Percentiles rank a stretch among this genome's conserved stretches.
phyloP scores from a whole-genome alignment of 1,284 basidiomycete genomes.

The Lentinula novae-zelandiae region DNA sequence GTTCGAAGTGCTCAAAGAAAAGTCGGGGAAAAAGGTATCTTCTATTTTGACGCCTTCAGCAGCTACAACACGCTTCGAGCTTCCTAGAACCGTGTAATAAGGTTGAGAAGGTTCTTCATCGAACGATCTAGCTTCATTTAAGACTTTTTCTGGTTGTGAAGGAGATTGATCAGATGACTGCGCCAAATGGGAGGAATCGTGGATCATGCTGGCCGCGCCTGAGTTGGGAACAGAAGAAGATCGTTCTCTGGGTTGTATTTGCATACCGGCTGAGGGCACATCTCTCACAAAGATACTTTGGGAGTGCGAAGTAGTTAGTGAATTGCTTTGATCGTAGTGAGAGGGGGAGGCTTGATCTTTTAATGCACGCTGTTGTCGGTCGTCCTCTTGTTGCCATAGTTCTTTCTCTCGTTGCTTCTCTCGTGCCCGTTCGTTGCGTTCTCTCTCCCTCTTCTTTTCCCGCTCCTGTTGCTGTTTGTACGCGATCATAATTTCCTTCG shows the following conservation, averaged over 20 bases:
- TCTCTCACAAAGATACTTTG: neutral
- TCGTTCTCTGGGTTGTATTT: neutral
- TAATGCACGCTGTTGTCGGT: neutral
- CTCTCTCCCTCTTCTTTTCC: constrained; percentile 1
- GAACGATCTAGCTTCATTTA: constrained; percentile 10
- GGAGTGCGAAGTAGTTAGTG: neutral
- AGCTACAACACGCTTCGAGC: constrained; percentile 38
- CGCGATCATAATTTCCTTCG: constrained; percentile 10
- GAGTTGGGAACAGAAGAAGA: neutral
- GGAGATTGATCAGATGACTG: neutral
- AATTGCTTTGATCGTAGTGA: neutral
- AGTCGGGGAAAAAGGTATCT: constrained; percentile 17
- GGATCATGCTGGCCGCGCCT: neutral
- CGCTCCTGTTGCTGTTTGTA: constrained; percentile 11
- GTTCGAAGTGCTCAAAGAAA: constrained; percentile 8
- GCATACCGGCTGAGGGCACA: too few relatives aligned
- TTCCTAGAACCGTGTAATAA: constrained; percentile 54
- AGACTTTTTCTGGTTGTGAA: constrained; percentile 7
- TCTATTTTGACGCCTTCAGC: constrained; percentile 42
- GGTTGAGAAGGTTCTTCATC: constrained; percentile 27
- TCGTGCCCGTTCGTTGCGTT: constrained; percentile 4
- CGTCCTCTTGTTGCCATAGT: constrained; percentile 3
- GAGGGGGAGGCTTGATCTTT: neutral
- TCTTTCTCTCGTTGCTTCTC: constrained; percentile 8
- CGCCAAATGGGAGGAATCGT: neutral